Evolutionary conservation across 2,329 filamentous ascomycete genomes (phyloP), one percentile per base, ranked within the genome.

Genomic region (Neofusicoccum sp.): DNA sequence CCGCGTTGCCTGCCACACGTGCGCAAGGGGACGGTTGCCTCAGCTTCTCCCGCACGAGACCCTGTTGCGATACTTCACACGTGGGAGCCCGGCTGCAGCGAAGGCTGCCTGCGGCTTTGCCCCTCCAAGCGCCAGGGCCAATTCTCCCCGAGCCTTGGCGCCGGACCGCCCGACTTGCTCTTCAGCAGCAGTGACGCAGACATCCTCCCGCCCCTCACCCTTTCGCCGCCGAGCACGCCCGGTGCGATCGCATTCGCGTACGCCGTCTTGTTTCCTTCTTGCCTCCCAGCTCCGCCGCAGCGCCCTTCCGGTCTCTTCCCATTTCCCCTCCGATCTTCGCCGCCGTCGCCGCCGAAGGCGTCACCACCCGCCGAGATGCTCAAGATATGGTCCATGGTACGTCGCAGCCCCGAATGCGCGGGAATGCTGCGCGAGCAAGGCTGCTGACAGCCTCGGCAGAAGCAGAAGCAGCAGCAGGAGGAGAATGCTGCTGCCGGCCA

Each of bases 351-450:
- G 56, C 56, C 53, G 20, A 36, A 11, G 9, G 30, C 41, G 57
- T 26, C 45, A 44, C n/a, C 4, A 16, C 6, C 30, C 40, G 45
- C 30, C 59, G 93, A 81, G 73, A 98, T 98, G 95, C 84, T 97
- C 83, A 98, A 98, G 82, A 97, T 98, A 82, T 98, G 93, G 95
- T 96, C 92, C 71, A 96, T 98, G 93, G 92, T 96, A 82, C 56
- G 83, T 71, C 34, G 12, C 45, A 14, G 8, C 31, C 40, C 51
- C 36, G 26, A n/a, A 45, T 41, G 11, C 26, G 34, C 26, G n/a
- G 44, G 8, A 45, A 24, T 6, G 6, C 41, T 53, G 9, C 57
- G 40, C 33, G 38, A 38, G 28, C 59, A 6, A 11, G 51, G 36
- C 20, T 14, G 61, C 70, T 76, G 43, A 76, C 68, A 60, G 24